A percentile compares a stretch with the other conserved stretches of the same genome.
phyloP scores from a whole-genome alignment of 257 asterid species.

The Forsythia suspensa region DNA sequence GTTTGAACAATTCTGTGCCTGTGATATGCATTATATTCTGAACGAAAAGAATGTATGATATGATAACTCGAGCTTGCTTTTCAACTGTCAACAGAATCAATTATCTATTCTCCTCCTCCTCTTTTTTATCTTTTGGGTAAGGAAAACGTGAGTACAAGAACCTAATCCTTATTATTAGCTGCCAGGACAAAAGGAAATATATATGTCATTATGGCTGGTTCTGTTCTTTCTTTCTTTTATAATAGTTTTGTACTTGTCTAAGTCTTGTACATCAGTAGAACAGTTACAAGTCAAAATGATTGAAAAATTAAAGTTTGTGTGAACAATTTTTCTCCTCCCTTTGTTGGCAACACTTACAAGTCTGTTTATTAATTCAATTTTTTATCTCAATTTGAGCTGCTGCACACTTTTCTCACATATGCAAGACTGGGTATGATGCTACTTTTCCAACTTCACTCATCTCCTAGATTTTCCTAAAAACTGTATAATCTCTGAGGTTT shows the following conservation, averaged over 20 bases:
- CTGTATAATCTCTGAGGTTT: background rate
- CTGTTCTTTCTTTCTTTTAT: background rate
- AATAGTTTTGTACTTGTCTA: background rate
- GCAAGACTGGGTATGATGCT: background rate
- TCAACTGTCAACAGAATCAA: background rate
- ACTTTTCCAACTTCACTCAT: background rate
- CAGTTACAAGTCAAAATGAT: background rate
- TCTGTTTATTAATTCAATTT: background rate
- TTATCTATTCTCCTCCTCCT: background rate
- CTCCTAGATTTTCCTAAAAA: background rate
- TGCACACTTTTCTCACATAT: background rate
- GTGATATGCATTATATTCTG: background rate
- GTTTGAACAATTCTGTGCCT: background rate
- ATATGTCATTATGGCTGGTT: background rate
- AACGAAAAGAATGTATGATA: background rate
- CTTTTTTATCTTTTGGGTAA: background rate
- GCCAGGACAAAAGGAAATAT: background rate
- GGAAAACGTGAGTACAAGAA: background rate
- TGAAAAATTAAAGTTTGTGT: background rate
- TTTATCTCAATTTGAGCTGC: background rate
- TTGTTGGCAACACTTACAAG: background rate
- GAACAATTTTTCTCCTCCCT: background rate
- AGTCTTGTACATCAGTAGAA: background rate
- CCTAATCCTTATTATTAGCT: background rate
- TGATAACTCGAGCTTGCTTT: background rate